These are phyloP conservation scores for Flaveria bidentis DNA, from an alignment of 129 eudicot species.

Conservation along the genomic window DNA sequence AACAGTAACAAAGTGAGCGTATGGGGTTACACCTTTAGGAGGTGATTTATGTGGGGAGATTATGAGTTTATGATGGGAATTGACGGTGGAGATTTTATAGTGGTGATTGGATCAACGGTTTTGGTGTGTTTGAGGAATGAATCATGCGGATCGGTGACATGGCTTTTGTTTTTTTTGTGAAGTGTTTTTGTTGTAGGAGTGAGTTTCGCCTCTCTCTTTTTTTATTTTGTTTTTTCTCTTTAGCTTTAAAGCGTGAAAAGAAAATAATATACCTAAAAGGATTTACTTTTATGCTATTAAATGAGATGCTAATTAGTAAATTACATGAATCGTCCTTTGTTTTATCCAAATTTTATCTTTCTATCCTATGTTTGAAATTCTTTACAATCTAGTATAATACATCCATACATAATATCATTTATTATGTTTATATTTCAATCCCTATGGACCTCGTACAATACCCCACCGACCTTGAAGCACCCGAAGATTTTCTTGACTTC, in stretches of 20 bases:
- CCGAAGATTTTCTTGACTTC: too few relatives aligned
- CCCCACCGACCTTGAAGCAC: too few relatives aligned
- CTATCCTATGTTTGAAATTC: too few relatives aligned
- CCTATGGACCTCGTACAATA: too few relatives aligned
- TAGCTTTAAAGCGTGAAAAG: neutral
- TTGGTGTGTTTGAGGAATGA: neutral
- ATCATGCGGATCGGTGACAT: slow-evolving; percentile 56
- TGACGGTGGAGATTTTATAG: slow-evolving; percentile 26
- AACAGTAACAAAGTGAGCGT: slow-evolving; percentile 44
- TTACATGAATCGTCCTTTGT: too few relatives aligned
- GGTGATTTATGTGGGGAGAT: slow-evolving; percentile 25
- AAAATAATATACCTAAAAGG: too few relatives aligned
- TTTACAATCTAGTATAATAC: too few relatives aligned
- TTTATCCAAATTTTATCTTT: too few relatives aligned
- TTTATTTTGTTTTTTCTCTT: neutral
- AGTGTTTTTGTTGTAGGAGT: slow-evolving; percentile 26
- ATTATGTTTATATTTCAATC: too few relatives aligned
- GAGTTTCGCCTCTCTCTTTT: slow-evolving; percentile 10
- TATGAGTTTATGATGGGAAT: neutral
- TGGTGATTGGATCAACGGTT: slow-evolving; percentile 35
- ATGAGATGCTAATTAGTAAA: too few relatives aligned
- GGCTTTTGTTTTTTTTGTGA: slow-evolving; percentile 13
- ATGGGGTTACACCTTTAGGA: slow-evolving; percentile 32
- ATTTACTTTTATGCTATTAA: too few relatives aligned
- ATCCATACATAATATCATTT: too few relatives aligned